phyloP scores from a whole-genome alignment of 129 eudicot genomes.

The Cynara cardunculus region DNA sequence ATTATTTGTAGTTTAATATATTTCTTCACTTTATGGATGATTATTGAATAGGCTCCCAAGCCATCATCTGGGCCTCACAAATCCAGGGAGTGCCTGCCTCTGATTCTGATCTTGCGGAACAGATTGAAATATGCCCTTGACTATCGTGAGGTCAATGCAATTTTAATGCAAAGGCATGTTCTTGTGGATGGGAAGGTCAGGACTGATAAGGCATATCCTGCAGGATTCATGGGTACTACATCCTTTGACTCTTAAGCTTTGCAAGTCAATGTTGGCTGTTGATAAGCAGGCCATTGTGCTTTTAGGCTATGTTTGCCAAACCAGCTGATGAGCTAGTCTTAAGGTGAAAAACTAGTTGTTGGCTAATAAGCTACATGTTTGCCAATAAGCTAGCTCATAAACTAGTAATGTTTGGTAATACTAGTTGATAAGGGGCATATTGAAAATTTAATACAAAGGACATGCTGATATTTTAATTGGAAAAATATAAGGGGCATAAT shows the following conservation, averaged over 20 bases:
- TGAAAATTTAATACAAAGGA: too few species aligned
- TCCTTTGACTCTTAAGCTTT: not conserved
- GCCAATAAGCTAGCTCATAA: too few species aligned
- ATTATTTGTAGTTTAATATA: not conserved
- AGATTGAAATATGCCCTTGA: slow-evolving; percentile 50
- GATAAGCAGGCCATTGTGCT: too few species aligned
- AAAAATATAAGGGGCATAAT: too few species aligned
- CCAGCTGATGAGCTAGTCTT: too few species aligned
- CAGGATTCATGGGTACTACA: slow-evolving; percentile 50
- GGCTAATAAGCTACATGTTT: too few species aligned
- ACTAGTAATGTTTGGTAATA: too few species aligned
- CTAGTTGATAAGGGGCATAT: too few species aligned
- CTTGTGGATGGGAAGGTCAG: slow-evolving; percentile 59
- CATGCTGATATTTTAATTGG: too few species aligned
- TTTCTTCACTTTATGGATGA: not conserved
- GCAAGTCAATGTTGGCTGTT: too few species aligned
- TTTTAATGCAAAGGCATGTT: slow-evolving; percentile 56
- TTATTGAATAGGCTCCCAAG: slow-evolving; percentile 42
- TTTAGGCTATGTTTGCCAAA: too few species aligned
- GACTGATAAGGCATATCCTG: slow-evolving; percentile 56
- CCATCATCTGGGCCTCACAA: slow-evolving; percentile 66
- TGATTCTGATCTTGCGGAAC: slow-evolving; percentile 48
- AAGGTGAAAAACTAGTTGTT: too few species aligned
- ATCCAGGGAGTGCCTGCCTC: slow-evolving; percentile 49
- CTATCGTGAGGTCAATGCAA: slow-evolving; percentile 53